Base-by-base conservation (phyloP, 2,329 filamentous ascomycete species). In the Ophiostoma fasciatum region DNA sequence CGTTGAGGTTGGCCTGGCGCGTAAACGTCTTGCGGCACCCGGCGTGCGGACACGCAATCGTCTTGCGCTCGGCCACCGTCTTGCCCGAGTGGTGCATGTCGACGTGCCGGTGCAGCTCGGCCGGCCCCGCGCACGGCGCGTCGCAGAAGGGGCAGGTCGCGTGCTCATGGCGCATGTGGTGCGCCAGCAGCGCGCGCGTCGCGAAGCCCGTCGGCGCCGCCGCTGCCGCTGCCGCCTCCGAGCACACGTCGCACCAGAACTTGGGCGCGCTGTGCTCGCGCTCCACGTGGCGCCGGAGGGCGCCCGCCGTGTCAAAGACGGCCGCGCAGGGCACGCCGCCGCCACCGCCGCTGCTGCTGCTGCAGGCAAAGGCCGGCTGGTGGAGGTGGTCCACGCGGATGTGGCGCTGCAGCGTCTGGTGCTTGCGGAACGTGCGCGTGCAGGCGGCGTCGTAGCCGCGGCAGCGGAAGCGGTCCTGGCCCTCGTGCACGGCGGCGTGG, bases 341-440 rank as follows among this genome's bases (percentile, higher is more conserved):
- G 4, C 30, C 48, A 52, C 13, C 49, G 2, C 14, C 18, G 11
- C 5, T 19, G 9, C 20, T 48, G 39, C 78, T 64, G 1, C 64
- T 61, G 54, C 88, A 96, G 5, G 66, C 64, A 49, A 76, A 93
- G 0, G 82, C 74, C 31, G 78, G 73, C 40, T 78, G 58, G 20
- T 77, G 64, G 27, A 88, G 60, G 54, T 96, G 88, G 11, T 76
- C 78, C 9, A 73, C 71, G 36, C 78, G 73, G 43, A 94, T 71
- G 52, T 96, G 88, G 35, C 81, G 77, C 52, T 87, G 75, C 13
- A 94, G 66, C 0, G 85, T 92, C 45, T 84, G 76, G 52, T 84
- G 79, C 57, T 94, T 94, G 42, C 88, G 73, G 55, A 94, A 96
- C 15, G 73, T 74, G 57, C 83, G 71, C 14, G 71, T 68, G 57